Evolutionary conservation across 495 filamentous ascomycete species (phyloP).

Genomic region (Durotheca rogersii): DNA sequence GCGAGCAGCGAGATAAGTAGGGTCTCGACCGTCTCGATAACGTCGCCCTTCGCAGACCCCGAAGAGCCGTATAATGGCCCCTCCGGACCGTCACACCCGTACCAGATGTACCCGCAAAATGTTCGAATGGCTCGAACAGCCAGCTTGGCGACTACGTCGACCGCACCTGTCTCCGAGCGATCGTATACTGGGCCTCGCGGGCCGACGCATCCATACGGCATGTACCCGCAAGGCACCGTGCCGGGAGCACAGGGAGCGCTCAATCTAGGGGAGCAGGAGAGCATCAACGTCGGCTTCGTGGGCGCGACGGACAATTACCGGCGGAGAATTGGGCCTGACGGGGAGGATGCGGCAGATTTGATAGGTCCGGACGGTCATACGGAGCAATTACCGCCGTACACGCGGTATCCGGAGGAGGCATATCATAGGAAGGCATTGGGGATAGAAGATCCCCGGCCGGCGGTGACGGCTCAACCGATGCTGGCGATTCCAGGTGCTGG

Average conservation of each 20-base stretch:
- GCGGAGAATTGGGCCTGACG: constrained; percentile 70
- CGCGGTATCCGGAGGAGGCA: constrained; percentile 67
- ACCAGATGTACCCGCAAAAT: constrained; percentile 80
- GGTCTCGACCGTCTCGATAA: constrained; percentile 35
- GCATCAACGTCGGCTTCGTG: constrained; percentile 74
- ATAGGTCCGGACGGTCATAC: constrained; percentile 89
- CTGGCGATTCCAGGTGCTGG: constrained; percentile 47
- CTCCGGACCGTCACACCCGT: constrained; percentile 79
- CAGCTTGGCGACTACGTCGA: constrained; percentile 65
- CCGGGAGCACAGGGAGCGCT: constrained; percentile 18
- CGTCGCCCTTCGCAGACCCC: constrained; percentile 48
- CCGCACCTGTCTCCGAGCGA: constrained; percentile 52
- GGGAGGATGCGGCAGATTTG: constrained; percentile 80
- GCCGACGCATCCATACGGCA: constrained; percentile 80
- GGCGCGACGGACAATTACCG: constrained; percentile 65
- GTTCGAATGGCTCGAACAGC: constrained; percentile 62
- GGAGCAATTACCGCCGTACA: constrained; percentile 88
- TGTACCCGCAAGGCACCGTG: constrained; percentile 74
- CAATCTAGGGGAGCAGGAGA: constrained; percentile 22
- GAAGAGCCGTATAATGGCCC: constrained; percentile 64
- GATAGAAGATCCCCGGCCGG: constrained; percentile 17
- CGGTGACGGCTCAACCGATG: constrained; percentile 22
- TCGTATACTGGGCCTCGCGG: constrained; percentile 61
- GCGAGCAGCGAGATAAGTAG: constrained; percentile 31
- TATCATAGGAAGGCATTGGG: constrained; percentile 39